Evolutionary conservation across 2,329 filamentous ascomycete species (phyloP), one percentile per base, ranked within the genome.

Genomic region (Fusarium newnesense): DNA sequence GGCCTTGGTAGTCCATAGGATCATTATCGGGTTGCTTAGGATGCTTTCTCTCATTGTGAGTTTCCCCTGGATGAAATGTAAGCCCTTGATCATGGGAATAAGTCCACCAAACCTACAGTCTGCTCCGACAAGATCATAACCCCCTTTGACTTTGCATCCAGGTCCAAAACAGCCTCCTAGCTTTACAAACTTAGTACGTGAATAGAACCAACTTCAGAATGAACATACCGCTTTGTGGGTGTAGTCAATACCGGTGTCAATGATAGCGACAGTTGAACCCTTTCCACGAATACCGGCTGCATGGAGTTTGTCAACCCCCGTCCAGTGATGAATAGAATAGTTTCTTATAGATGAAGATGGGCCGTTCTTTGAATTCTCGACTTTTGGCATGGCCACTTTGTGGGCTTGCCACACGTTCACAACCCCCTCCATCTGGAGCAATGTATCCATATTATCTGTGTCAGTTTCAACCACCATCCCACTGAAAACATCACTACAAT

Each of bases 191-290:
- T 75, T 32, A 74, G 62, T 36, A 46, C 36, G 15, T 12, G 15
- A 50, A 10, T 37, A 15, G 15, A 19, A 13, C 19, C 11, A 13
- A 21, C 4, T 13, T 16, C 10, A 7, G 34, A 5, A 4, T 19
- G 12, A 64, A 72, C 46, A 54, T 70, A 83, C 81, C 34, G 83
- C 80, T 59, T 79, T 75, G 56, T 84, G 83, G 2, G 77, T 81
- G 50, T 84, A 84, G 56, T 84, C 81, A 34, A 84, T 75, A 0
- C 83, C 83, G 2, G 82, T 83, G 59, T 84, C 83, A 43, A 84
- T 79, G 34, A 84, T 75, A 13, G 82, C 83, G 39, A 84, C 75
- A 39, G 78, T 83, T 19, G 78, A 80, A 3, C 82, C 83, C 47
- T 80, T 80, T 7, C 83, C 83, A 13, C 78, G 74, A 21, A 83